Percentiles rank a stretch among this genome's conserved stretches.
Conservation (phyloP, 1,284 basidiomycete genomes). For the Cutaneotrichosporon spelunceum region DNA sequence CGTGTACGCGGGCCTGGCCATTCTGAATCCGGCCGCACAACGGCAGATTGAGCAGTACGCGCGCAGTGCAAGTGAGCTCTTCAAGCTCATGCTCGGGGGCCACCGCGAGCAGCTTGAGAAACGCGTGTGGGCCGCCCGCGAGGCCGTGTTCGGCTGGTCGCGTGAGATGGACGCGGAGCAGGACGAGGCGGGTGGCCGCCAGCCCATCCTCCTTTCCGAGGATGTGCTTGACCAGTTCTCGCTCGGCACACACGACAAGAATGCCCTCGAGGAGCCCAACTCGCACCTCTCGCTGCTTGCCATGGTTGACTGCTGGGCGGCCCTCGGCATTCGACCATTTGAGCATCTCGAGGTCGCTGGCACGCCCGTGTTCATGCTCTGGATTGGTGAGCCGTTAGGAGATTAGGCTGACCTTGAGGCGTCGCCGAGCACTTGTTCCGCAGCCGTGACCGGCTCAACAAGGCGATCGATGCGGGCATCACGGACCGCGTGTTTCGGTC, state of each 20-base stretch:
- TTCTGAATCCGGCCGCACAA: constrained; percentile 90
- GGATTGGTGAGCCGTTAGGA: constrained; percentile 63
- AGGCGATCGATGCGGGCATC: constrained; percentile 72
- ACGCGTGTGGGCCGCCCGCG: constrained; percentile 72
- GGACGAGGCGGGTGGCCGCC: constrained; percentile 46
- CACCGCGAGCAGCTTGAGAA: constrained; percentile 64
- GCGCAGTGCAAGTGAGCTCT: constrained; percentile 78
- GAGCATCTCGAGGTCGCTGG: constrained; percentile 89
- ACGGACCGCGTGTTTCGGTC: constrained; percentile 77
- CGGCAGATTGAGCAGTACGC: constrained; percentile 88
- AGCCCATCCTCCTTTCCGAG: constrained; percentile 80
- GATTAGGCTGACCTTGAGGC: constrained; percentile 47
- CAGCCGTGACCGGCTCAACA: constrained; percentile 60
- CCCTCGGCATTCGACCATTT: constrained; percentile 82
- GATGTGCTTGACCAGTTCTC: constrained; percentile 86
- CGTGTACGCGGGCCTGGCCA: constrained; percentile 95
- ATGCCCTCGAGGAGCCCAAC: constrained; percentile 58
- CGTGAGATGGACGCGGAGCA: constrained; percentile 31
- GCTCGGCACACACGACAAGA: constrained; percentile 59
- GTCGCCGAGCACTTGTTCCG: constrained; percentile 95
- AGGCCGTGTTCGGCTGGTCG: constrained; percentile 70
- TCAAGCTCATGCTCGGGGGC: constrained; percentile 91
- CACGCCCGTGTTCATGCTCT: constrained; percentile 92
- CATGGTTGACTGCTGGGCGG: constrained; percentile 98
- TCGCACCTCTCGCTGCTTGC: constrained; percentile 94